A percentile compares a stretch with the other conserved stretches of the same genome.
These are phyloP conservation scores for Sporothrix luriei DNA, from an alignment of 2,329 filamentous ascomycete species.

Conservation along the genomic window DNA sequence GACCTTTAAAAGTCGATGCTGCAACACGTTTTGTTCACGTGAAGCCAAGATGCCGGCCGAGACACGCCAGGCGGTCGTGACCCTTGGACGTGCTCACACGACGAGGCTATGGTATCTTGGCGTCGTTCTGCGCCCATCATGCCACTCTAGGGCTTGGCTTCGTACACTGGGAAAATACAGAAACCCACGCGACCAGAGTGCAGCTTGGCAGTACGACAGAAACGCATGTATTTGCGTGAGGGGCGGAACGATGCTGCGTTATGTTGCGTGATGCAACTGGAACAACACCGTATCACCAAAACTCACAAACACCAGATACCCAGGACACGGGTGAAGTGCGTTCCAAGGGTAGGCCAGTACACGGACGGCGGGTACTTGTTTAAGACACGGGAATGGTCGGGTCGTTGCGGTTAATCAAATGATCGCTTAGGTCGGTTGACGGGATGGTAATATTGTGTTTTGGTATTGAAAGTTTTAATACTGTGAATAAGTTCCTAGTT, in stretches of 20 bases:
- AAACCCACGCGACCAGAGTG: neutral
- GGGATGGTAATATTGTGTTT: too few relatives aligned
- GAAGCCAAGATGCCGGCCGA: slow-evolving; percentile 1
- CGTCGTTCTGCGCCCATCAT: neutral
- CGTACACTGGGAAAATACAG: neutral
- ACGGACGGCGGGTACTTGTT: too few relatives aligned
- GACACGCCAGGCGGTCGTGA: neutral
- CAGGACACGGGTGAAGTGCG: too few relatives aligned
- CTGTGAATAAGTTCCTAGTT: too few relatives aligned
- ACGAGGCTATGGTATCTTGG: neutral
- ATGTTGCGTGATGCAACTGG: neutral
- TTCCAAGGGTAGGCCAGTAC: too few relatives aligned
- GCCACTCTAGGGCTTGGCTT: neutral
- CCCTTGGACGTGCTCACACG: too few relatives aligned
- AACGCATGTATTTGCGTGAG: neutral
- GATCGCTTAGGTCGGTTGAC: too few relatives aligned
- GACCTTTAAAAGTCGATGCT: too few relatives aligned
- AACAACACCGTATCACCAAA: neutral
- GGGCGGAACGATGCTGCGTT: neutral
- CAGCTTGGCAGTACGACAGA: neutral
- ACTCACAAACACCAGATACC: too few relatives aligned
- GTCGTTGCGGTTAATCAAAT: too few relatives aligned
- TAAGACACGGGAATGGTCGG: too few relatives aligned
- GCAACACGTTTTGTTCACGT: neutral
- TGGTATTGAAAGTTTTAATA: too few relatives aligned